These are phyloP conservation scores for Claviceps citrina DNA, from an alignment of 2,329 filamentous ascomycete species.

Conservation along the genomic window DNA sequence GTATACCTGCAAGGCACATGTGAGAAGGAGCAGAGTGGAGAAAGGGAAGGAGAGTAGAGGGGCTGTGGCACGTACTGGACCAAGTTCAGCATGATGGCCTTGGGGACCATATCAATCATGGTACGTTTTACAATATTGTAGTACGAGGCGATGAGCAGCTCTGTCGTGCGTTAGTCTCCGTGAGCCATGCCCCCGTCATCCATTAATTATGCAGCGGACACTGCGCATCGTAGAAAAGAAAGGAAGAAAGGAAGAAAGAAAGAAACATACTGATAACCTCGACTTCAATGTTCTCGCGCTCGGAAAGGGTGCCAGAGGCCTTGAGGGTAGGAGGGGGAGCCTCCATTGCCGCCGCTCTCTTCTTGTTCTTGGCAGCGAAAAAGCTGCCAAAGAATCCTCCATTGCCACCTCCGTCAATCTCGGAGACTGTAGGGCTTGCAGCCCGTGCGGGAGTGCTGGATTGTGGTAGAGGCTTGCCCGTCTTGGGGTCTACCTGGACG, in stretches of 20 bases:
- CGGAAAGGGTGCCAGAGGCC: constrained; percentile 81
- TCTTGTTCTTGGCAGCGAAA: constrained; percentile 99
- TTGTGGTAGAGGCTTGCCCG: constrained; percentile 74
- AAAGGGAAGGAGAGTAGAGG: background rate
- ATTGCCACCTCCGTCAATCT: constrained; percentile 37
- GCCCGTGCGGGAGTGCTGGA: constrained; percentile 53
- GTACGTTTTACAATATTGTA: constrained; percentile 96
- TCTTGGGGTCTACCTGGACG: constrained; percentile 94
- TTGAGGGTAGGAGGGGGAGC: constrained; percentile 83
- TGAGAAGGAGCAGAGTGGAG: background rate
- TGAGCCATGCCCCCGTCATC: too few species aligned
- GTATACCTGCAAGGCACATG: constrained; percentile 47
- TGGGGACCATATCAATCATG: constrained; percentile 99
- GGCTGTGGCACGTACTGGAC: constrained; percentile 56
- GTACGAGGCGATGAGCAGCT: constrained; percentile 90
- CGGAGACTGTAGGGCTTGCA: constrained; percentile 54
- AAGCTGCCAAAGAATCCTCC: constrained; percentile 94
- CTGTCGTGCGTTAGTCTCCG: constrained; percentile 25
- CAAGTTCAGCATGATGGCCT: constrained; percentile 95
- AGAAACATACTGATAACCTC: constrained; percentile 80
- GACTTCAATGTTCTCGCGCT: constrained; percentile 89
- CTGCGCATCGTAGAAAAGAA: too few species aligned
- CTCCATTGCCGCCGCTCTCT: constrained; percentile 99
- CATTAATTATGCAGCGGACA: too few species aligned
- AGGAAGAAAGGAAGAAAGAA: background rate